Percentiles rank a stretch among this genome's conserved stretches.
phyloP scores from a whole-genome alignment of 139 green algal species.

The Chlorella vulgaris region DNA sequence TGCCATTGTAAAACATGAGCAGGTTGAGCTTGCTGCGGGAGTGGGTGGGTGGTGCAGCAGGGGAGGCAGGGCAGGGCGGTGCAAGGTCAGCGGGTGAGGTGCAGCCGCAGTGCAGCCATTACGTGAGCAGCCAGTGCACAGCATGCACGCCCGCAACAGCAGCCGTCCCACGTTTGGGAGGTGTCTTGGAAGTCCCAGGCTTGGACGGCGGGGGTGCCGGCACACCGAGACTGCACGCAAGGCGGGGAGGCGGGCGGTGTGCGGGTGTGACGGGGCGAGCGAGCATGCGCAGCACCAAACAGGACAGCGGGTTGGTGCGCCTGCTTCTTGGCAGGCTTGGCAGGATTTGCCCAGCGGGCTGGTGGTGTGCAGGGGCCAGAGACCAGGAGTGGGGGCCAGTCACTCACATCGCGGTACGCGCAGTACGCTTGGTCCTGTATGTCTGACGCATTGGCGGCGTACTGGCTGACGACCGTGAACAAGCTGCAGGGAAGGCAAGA shows the following conservation, averaged over 20 bases:
- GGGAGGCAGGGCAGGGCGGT: neutral
- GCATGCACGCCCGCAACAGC: neutral
- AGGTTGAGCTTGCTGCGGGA: conserved; percentile 14
- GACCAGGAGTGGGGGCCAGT: neutral
- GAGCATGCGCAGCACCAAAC: too few relatives aligned
- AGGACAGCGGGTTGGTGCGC: too few relatives aligned
- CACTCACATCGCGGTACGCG: conserved; percentile 55
- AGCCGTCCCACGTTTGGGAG: neutral
- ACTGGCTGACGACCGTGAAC: conserved; percentile 1
- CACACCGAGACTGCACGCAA: conserved; percentile 28
- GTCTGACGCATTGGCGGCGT: neutral
- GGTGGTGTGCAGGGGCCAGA: too few relatives aligned
- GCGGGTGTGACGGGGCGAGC: neutral
- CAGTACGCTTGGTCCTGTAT: conserved; percentile 65
- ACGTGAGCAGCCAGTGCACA: neutral
- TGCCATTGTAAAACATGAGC: conserved; percentile 60
- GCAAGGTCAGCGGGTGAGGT: neutral
- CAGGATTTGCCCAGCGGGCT: too few relatives aligned
- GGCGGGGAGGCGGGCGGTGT: neutral
- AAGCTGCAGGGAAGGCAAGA: neutral
- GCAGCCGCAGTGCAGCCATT: neutral
- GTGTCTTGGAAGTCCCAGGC: conserved; percentile 53
- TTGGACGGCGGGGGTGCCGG: conserved; percentile 13
- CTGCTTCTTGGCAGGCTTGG: too few relatives aligned
- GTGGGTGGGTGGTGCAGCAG: neutral